A percentile compares a stretch with the other conserved stretches of the same genome.
These are phyloP conservation scores for Russula virescens DNA, from an alignment of 768 basidiomycete genomes.

Conservation along the genomic window DNA sequence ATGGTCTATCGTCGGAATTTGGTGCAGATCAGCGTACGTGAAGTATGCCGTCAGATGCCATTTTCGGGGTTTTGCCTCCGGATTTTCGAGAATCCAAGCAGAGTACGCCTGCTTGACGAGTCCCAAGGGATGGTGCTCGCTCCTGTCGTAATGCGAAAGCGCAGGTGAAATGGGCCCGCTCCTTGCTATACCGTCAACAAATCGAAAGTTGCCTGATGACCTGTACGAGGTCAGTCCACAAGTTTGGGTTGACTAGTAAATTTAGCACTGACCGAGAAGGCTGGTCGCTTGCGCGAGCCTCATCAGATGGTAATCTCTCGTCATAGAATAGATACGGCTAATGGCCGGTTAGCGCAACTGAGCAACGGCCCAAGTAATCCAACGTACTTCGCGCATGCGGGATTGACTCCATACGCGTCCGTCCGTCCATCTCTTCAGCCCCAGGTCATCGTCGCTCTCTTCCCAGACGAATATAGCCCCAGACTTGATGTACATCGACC, in stretches of 20 bases:
- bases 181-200: slow-evolving; percentile 52
- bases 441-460: slow-evolving; percentile 59
- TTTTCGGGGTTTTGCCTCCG: slow-evolving; percentile 47
- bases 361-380: background rate
- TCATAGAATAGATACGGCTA: slow-evolving; percentile 70
- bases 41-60: slow-evolving; percentile 57
- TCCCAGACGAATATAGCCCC: slow-evolving; percentile 68
- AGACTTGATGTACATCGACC: slow-evolving; percentile 48
- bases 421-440: slow-evolving; percentile 66
- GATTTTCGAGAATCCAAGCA: slow-evolving; percentile 47
- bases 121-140: slow-evolving; percentile 47
- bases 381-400: slow-evolving; percentile 52
- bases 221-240: slow-evolving; percentile 25
- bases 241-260: slow-evolving; percentile 2
- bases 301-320: slow-evolving; percentile 47
- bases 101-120: slow-evolving; percentile 71
- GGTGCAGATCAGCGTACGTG: slow-evolving; percentile 36
- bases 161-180: slow-evolving; percentile 46
- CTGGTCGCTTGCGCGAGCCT: slow-evolving; percentile 35
- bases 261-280: slow-evolving; percentile 34
- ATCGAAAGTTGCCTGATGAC: slow-evolving; percentile 33
- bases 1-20: slow-evolving; percentile 36
- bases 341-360: background rate
- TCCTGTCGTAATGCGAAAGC: slow-evolving; percentile 52
- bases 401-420: slow-evolving; percentile 65